A percentile compares a stretch with the other conserved stretches of the same genome.
These are phyloP conservation scores for Coelastrella sp. DNA, from an alignment of 139 green algal species.

Conservation along the genomic window DNA sequence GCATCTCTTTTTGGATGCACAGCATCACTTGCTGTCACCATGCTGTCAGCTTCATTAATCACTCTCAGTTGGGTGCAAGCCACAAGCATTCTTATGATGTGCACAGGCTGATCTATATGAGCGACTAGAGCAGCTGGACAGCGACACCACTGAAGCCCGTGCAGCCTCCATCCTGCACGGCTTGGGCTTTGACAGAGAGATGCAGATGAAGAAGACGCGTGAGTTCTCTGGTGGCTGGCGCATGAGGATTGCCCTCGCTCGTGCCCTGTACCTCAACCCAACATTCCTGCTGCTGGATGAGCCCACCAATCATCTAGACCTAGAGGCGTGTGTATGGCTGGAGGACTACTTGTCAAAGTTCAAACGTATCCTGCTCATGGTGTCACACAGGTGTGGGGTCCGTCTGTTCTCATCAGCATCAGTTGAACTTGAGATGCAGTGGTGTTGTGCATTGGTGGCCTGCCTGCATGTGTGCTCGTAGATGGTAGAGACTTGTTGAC, in stretches of 20 bases:
- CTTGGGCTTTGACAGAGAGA: conserved; percentile 92
- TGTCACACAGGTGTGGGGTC: conserved; percentile 77
- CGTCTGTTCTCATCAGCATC: background rate
- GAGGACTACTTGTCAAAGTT: conserved; percentile 94
- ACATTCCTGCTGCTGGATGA: conserved; percentile 93
- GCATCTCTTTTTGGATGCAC: too few species aligned
- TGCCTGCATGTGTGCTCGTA: too few species aligned
- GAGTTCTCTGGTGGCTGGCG: conserved; percentile 97
- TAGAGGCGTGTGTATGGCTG: conserved; percentile 98
- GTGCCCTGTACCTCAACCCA: conserved; percentile 93
- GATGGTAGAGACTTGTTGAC: too few species aligned
- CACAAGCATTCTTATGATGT: background rate
- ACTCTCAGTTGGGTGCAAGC: too few species aligned
- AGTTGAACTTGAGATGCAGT: background rate
- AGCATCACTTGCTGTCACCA: too few species aligned
- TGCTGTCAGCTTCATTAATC: background rate
- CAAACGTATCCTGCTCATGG: conserved; percentile 88
- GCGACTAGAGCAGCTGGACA: conserved; percentile 85
- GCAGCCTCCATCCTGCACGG: conserved; percentile 93
- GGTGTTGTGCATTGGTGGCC: background rate
- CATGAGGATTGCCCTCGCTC: conserved; percentile 96
- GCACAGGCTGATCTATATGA: conserved; percentile 37
- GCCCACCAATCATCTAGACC: conserved; percentile 64
- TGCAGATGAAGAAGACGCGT: conserved; percentile 87
- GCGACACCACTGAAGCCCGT: conserved; percentile 81